Base-by-base conservation (phyloP, 148 eudicot species). In the Rhododendron mucronatum region DNA sequence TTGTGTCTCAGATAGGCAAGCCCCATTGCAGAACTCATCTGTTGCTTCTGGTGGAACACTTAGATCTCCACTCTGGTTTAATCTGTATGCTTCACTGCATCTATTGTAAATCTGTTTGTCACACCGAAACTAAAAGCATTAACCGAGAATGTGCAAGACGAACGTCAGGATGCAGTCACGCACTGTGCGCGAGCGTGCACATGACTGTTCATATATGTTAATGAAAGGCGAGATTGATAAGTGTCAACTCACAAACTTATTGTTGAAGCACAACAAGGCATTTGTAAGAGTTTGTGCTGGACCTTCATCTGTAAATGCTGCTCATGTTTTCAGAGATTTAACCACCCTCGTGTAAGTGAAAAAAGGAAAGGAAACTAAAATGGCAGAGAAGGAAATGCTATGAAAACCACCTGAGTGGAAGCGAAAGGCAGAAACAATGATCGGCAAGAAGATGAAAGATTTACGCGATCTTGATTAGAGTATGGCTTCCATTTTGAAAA, bases 11-110 rank as follows among this genome's bases (percentile, higher is more conserved):
- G 92, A 82, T 47, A 90, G 85, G 82, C 93, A 93, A 51, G 93
- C 90, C 13, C 94, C 94, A 77, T 89, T 81, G 85, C 95, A 92
- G 91, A 90, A 91, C 63, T 90, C 89, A 81, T 91, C 83, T 18
- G 95, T 91, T 47, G 92, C 94, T 39, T 86, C 88, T 14, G 80
- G 81, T 59, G 94, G 94, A 84, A 93, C 87, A 48, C 91, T 84
- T 73, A 91, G 86, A 87, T 92, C 61, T 88, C 94, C 95, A 55
- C 84, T 91, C 89, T 92, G 91, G 45, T 86, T 85, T 77, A 92
- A 83, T 85, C 95, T 92, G 85, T 89, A 93, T 18, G 86, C 89
- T 81, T 88, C 90, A 20, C 80, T 84, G 83, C 95, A 93, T 74
- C 88, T 86, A 39, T 83, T 91, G 86, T 92, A 92, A n/a, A 92